A percentile compares a stretch with the other conserved stretches of the same genome.
These are phyloP conservation scores for Mycena sp. DNA, from an alignment of 1,284 basidiomycete genomes.

Conservation along the genomic window DNA sequence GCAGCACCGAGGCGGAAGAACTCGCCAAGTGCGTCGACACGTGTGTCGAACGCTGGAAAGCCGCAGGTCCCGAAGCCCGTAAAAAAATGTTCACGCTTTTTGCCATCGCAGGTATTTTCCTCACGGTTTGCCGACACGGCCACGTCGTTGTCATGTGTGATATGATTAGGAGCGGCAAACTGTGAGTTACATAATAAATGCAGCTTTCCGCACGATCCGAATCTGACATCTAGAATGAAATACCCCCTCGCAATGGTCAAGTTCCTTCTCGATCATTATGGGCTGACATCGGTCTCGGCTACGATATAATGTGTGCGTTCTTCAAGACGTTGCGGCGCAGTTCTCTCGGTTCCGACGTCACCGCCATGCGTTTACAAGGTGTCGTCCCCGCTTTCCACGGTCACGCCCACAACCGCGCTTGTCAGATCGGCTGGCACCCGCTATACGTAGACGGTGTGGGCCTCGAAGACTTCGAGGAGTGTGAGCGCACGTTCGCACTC, in stretches of 20 bases:
- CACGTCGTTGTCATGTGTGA: constrained; percentile 16
- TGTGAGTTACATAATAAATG: constrained; percentile 27
- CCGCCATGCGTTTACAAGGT: constrained; percentile 3
- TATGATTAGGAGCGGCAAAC: constrained; percentile 37
- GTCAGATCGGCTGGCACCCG: constrained; percentile 36
- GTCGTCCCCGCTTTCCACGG: constrained; percentile 25
- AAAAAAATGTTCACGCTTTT: constrained; percentile 31
- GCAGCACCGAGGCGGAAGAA: constrained; percentile 7
- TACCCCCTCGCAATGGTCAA: too few species aligned
- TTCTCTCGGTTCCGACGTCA: too few species aligned
- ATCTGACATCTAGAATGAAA: too few species aligned
- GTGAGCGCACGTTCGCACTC: constrained; percentile 1
- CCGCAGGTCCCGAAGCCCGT: constrained; percentile 40
- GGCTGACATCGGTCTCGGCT: too few species aligned
- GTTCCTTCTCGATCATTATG: too few species aligned
- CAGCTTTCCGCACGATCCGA: too few species aligned
- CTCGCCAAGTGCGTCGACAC: constrained; percentile 13
- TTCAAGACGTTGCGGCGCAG: too few species aligned
- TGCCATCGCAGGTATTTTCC: constrained; percentile 44
- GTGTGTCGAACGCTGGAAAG: constrained; percentile 46
- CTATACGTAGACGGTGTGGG: constrained; percentile 19
- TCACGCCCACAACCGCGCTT: constrained; percentile 23
- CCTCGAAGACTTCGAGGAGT: too few species aligned
- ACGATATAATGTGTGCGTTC: too few species aligned
- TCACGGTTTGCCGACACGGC: constrained; percentile 39